A percentile compares a stretch with the other conserved stretches of the same genome.
Conservation (phyloP, 495 filamentous ascomycete species). For the Diplogelasinospora grovesii region DNA sequence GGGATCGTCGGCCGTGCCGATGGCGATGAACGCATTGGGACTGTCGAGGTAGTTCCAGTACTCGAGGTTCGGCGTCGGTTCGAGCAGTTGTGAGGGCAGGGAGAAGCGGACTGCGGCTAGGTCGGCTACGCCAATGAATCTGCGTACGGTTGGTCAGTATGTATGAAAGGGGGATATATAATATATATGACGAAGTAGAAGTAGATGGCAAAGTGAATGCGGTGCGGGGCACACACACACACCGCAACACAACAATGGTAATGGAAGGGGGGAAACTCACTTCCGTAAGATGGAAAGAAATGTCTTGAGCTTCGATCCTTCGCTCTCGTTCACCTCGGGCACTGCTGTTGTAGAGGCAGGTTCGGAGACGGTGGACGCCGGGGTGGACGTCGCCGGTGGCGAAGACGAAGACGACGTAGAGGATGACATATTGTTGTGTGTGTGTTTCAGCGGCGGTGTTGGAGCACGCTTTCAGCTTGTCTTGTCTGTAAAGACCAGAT, state of each 20-base stretch:
- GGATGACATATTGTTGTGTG: background rate
- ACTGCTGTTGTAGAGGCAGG: conserved; percentile 5
- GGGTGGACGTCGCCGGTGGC: conserved; percentile 7
- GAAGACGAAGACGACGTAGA: conserved; percentile 7
- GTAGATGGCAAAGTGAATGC: no score
- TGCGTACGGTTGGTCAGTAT: no score
- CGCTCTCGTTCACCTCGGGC: conserved; percentile 59
- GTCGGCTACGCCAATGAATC: conserved; percentile 91
- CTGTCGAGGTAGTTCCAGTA: conserved; percentile 98
- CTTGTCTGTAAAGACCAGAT: no score
- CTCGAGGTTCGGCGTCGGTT: conserved; percentile 93
- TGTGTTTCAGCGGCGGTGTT: no score
- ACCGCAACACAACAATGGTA: no score
- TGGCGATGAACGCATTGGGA: conserved; percentile 91
- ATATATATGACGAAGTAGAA: no score
- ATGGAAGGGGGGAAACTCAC: no score
- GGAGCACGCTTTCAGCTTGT: no score
- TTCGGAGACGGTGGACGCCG: conserved; percentile 2
- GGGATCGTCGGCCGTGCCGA: conserved; percentile 87
- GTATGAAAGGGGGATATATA: no score
- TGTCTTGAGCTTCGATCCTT: conserved; percentile 75
- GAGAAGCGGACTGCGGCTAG: conserved; percentile 95
- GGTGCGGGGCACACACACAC: no score
- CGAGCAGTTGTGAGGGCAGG: conserved; percentile 86
- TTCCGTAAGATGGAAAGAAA: conserved; percentile 77